Evolutionary conservation across 495 filamentous ascomycete genomes (phyloP), one percentile per base, ranked within the genome.

Genomic region (Talaromyces nanjingensis): DNA sequence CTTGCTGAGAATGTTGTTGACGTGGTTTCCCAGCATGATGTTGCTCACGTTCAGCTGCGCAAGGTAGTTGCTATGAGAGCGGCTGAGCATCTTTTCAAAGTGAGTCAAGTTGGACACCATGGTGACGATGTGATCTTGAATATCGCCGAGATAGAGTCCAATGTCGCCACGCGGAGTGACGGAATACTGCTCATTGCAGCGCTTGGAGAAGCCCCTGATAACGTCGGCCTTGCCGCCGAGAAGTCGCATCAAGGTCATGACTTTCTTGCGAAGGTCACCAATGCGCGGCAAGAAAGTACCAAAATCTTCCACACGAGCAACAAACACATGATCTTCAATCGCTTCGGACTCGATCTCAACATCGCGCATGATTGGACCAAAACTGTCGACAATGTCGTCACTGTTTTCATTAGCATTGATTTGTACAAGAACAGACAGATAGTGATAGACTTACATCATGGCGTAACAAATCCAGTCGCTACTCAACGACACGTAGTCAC

Each of bases 391-490:
- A 67, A 98, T 98, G 73, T 98, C 90, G 74, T 98, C 94, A 71
- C 88, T 91, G 66, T 67, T 62, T 68, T 33, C 34, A 62, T 47
- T 29, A 54, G 47, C 31, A 64, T 45, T 3, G 9, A 67, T 65
- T 45, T 24, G 65, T 11, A 9, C 18, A 16, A 8, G 49, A 27
- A 65, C 4, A 60, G 42, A 1, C 22, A 42, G 59, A 25, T 24
- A 27, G 56, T 39, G 59, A 22, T 24, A 27, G 55, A 78, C 88
- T 84, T 79, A 92, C 89, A 98, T 98, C 77, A 98, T 85, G 34
- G 94, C 94, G 70, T 98, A 98, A 77, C 96, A 98, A 65, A 98
- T 93, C 94, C 94, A 98, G 73, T 98, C 94, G 66, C 91, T 91
- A 64, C 90, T 93, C 39, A 98, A 80, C 16, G 90, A 86, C 64